Conservation (phyloP, 139 green algal species). For the Microglena sp. region DNA sequence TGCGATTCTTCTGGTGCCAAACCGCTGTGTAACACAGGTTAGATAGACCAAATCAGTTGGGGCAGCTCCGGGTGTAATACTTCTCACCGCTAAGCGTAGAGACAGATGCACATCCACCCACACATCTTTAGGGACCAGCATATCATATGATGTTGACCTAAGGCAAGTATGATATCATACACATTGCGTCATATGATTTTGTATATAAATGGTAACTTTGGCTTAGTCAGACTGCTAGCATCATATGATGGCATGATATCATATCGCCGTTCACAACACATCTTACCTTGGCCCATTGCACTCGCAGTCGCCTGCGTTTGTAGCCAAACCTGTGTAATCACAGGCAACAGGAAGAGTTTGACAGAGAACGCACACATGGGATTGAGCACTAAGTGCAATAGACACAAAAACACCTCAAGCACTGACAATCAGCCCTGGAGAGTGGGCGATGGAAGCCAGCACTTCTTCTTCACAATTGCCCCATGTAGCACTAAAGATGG, state of each 20-base stretch:
- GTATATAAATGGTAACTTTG: too few relatives aligned
- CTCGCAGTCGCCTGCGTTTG: constrained; percentile 45
- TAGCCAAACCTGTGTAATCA: constrained; percentile 46
- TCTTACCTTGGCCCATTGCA: constrained; percentile 69
- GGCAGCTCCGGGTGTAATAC: too few relatives aligned
- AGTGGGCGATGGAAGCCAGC: not conserved
- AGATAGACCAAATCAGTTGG: not conserved
- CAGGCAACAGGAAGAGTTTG: not conserved
- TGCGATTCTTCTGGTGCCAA: not conserved
- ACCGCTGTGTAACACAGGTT: not conserved
- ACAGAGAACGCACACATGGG: not conserved
- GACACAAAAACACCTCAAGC: not conserved
- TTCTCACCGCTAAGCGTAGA: too few relatives aligned
- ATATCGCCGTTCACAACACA: too few relatives aligned
- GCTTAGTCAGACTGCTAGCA: too few relatives aligned
- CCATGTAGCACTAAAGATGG: not conserved
- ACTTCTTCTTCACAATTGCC: not conserved
- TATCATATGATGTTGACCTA: too few relatives aligned
- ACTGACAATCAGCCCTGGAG: not conserved
- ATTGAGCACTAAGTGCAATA: not conserved
- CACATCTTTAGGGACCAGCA: too few relatives aligned
- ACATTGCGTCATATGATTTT: too few relatives aligned
- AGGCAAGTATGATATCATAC: too few relatives aligned
- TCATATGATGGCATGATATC: too few relatives aligned
- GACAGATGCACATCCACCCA: too few relatives aligned